phyloP scores from a whole-genome alignment of 345 rosid genomes.

The Anastatica hierochuntica region DNA sequence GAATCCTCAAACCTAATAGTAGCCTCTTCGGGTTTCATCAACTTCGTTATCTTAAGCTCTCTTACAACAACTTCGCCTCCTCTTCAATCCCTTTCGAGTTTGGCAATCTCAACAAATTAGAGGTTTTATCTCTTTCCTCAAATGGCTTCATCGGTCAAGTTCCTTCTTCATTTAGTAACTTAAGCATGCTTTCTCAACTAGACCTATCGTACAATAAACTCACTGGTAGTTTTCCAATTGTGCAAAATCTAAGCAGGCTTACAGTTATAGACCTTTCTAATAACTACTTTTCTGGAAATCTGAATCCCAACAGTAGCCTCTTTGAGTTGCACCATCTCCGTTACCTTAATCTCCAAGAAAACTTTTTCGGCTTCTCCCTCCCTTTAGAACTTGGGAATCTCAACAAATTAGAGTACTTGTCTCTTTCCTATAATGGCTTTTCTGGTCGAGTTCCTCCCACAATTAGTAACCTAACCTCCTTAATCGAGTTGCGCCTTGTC shows the following conservation, averaged over 20 bases:
- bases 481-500: not conserved
- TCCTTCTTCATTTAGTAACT: constrained; percentile 1
- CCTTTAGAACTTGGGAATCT: not conserved
- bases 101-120: not conserved
- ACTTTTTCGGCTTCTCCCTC: not conserved
- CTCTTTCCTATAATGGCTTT: not conserved
- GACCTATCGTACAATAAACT: not conserved
- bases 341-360: not conserved
- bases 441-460: not conserved
- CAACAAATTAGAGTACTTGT: not conserved
- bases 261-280: not conserved
- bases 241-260: not conserved
- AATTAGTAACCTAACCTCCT: not conserved
- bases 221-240: constrained; percentile 3
- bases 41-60: not conserved
- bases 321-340: not conserved
- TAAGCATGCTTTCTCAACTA: not conserved
- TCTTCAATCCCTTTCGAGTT: constrained; percentile 3
- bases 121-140: not conserved
- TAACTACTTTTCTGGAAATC: constrained; percentile 1
- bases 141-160: constrained; percentile 1
- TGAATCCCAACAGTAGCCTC: not conserved
- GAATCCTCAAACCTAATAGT: constrained; percentile 2
- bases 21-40: constrained; percentile 3
- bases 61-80: not conserved